Conservation (phyloP, 306 rosid species). For the Quercus mongolica region DNA sequence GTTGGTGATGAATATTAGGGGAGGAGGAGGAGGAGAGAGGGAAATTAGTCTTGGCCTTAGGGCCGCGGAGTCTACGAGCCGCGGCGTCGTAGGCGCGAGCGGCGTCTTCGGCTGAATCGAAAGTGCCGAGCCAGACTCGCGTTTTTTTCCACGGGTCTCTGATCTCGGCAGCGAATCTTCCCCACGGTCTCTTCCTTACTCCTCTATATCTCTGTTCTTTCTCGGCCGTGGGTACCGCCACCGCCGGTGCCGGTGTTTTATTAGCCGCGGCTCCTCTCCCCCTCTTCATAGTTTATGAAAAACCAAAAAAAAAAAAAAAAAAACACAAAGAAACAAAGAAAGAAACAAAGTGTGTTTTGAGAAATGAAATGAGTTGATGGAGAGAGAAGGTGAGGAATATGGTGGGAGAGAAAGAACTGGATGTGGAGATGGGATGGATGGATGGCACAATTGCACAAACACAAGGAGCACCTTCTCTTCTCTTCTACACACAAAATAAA, state of each 20-base stretch:
- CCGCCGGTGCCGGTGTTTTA: neutral
- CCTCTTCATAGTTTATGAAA: slow-evolving; percentile 38
- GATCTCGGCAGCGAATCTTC: slow-evolving; percentile 88
- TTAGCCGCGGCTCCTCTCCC: slow-evolving; percentile 43
- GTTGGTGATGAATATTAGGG: slow-evolving; percentile 27
- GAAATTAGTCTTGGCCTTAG: slow-evolving; percentile 78
- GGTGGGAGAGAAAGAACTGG: too few relatives aligned
- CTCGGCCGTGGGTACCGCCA: neutral
- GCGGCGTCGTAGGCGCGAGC: slow-evolving; percentile 82
- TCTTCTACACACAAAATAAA: too few relatives aligned
- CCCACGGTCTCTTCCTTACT: slow-evolving; percentile 87
- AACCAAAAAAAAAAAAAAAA: neutral
- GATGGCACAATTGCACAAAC: too few relatives aligned
- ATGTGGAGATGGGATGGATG: too few relatives aligned
- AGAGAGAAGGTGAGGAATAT: too few relatives aligned
- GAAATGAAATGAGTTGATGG: too few relatives aligned
- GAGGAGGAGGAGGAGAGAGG: slow-evolving; percentile 29
- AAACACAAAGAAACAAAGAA: neutral
- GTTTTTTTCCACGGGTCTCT: slow-evolving; percentile 84
- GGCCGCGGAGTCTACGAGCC: slow-evolving; percentile 68
- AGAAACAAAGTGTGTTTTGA: neutral
- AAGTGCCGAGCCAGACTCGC: slow-evolving; percentile 83
- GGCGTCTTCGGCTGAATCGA: slow-evolving; percentile 82
- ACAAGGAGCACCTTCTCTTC: too few relatives aligned
- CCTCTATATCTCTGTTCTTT: slow-evolving; percentile 69